Evolutionary conservation across 305 asterid genomes (phyloP), one percentile per base, ranked within the genome.

Genomic region (Salvia sclarea): DNA sequence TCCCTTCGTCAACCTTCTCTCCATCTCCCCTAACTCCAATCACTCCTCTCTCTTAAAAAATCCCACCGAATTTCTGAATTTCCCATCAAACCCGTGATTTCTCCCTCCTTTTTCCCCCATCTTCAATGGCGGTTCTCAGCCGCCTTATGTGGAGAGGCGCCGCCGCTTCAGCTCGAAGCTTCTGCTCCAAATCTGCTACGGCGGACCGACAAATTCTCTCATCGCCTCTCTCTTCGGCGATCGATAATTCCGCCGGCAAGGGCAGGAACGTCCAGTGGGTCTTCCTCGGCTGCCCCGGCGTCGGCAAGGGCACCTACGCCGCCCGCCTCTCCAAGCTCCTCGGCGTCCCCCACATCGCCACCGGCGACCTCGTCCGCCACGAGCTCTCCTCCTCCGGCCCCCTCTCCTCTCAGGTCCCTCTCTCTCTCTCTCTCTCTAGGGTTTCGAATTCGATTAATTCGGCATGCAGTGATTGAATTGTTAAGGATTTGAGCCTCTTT

Each of bases 351-450:
- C 98, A 92, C 71, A 88, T 92, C 79, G 83, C 97, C 60, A 92
- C 98, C 60, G 98, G 98, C 37, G 97, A 92, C 80, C 98, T 92
- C 38, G 98, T 92, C 59, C 98, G 98, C 54, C 91, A 85, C 6
- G 86, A 90, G 75, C 86, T 92, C 5, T 75, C 95, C 14, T 75
- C 98, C 9, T 71, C 45, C 33, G 90, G 92, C 0, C 85, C 96
- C 47, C 85, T 88, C 44, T 77, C 97, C 56, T 75, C 85, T 52
- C 86, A 90, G 96, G 96, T 89, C 55, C 52, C 50, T 28, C 21
- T 5, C 6, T 12, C 30, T 59, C 5, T 89, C 52, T 48, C 47
- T 24, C 24, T 5, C 10, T 16, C 20, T 58, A 1, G 0, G 49
- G 17, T 1, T 18, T 3, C 35, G 44, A 44, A 54, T 40, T 71